Evolutionary conservation across 2,329 filamentous ascomycete species (phyloP).

Genomic region (Ramichloridium luteum): DNA sequence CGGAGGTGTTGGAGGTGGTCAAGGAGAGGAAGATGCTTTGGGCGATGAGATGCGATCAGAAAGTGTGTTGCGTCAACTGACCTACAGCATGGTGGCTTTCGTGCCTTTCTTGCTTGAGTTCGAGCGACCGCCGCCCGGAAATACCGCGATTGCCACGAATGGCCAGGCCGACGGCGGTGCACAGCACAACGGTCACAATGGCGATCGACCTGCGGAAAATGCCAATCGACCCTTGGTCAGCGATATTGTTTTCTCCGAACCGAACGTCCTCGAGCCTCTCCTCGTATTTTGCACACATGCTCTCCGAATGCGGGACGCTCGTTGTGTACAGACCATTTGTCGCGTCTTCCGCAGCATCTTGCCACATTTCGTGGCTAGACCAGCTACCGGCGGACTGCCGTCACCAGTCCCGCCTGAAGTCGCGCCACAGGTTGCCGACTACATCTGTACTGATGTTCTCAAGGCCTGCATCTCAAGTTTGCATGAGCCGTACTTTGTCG

Average conservation of each 20-base stretch:
- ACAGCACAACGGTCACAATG: no score
- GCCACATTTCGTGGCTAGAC: no score
- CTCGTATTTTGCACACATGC: conserved; percentile 86
- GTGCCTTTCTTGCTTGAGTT: conserved; percentile 74
- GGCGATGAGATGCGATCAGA: conserved; percentile 97
- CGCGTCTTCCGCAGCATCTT: conserved; percentile 78
- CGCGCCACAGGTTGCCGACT: conserved; percentile 64
- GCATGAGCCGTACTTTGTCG: conserved; percentile 92
- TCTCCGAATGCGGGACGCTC: conserved; percentile 77
- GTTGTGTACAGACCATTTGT: conserved; percentile 75
- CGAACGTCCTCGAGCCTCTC: conserved; percentile 71
- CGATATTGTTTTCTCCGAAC: conserved; percentile 69
- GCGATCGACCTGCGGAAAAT: conserved; percentile 17
- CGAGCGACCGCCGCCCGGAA: conserved; percentile 39
- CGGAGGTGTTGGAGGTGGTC: no score
- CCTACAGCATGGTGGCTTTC: conserved; percentile 83
- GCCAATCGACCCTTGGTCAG: conserved; percentile 50
- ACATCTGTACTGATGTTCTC: conserved; percentile 77
- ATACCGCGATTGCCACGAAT: conserved; percentile 2
- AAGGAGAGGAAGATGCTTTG: conserved; percentile 52
- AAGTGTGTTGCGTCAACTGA: conserved; percentile 84
- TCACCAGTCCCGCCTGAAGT: conserved; percentile 22
- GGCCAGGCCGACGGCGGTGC: conserved; percentile 6
- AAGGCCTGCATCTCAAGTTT: conserved; percentile 82
- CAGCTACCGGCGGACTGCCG: no score